These are phyloP conservation scores for Chamaecrista fasciculata DNA, from an alignment of 306 rosid genomes.

Conservation along the genomic window DNA sequence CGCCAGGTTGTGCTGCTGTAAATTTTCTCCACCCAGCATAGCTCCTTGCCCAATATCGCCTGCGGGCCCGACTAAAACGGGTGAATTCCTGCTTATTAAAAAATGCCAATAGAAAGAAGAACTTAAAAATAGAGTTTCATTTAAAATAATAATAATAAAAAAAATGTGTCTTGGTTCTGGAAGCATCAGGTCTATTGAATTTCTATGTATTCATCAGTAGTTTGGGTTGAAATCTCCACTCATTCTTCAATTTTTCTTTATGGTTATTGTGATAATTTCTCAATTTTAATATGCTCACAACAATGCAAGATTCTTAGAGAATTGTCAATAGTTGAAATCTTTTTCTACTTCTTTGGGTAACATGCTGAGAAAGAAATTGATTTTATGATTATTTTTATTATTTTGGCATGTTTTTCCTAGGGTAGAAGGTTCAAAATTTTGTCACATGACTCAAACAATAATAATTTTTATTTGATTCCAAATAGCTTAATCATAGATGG, in stretches of 20 bases:
- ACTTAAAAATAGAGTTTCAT: constrained; percentile 28
- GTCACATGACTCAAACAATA: constrained; percentile 7
- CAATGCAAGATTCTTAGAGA: constrained; percentile 7
- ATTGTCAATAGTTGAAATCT: constrained; percentile 6
- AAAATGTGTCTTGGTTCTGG: not conserved
- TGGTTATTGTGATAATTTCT: constrained; percentile 11
- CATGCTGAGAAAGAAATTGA: not conserved
- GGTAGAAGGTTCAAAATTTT: constrained; percentile 1
- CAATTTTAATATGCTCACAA: not conserved
- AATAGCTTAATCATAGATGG: constrained; percentile 20
- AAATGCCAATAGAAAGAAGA: constrained; percentile 28
- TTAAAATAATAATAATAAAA: not conserved
- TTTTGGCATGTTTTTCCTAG: constrained; percentile 11
- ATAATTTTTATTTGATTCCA: constrained; percentile 3
- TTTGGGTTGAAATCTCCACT: not conserved
- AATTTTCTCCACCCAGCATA: constrained; percentile 92
- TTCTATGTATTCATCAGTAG: constrained; percentile 1
- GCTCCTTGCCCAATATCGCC: constrained; percentile 96
- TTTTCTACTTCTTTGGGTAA: not conserved
- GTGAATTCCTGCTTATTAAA: constrained; percentile 55
- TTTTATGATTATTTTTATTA: not conserved
- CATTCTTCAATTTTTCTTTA: not conserved
- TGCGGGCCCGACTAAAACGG: constrained; percentile 68
- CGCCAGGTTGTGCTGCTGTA: constrained; percentile 71
- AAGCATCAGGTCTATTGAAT: constrained; percentile 4